Percentiles rank a stretch among this genome's conserved stretches.
phyloP scores from a whole-genome alignment of 495 filamentous ascomycete species.

The Entonaema liquescens region DNA sequence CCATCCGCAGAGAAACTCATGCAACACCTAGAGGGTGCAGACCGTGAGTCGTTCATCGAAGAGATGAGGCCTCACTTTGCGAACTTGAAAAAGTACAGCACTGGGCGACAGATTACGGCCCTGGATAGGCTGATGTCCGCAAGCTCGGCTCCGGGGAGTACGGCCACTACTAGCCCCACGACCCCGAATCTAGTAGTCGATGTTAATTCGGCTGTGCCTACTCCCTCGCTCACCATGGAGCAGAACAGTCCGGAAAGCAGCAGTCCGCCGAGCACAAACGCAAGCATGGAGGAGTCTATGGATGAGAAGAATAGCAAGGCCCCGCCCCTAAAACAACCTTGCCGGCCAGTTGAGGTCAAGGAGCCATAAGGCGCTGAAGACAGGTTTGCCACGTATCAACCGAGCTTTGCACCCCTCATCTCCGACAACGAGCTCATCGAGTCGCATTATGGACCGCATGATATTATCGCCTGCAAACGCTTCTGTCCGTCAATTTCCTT shows the following conservation, averaged over 20 bases:
- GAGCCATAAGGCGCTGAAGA: constrained; percentile 10
- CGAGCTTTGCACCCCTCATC: not conserved
- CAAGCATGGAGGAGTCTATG: constrained; percentile 56
- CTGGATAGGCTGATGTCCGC: constrained; percentile 69
- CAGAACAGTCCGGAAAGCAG: constrained; percentile 72
- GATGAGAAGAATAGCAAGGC: constrained; percentile 32
- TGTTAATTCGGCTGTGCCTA: constrained; percentile 61
- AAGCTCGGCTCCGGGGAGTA: constrained; percentile 29
- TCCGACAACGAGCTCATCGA: not conserved
- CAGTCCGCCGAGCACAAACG: constrained; percentile 66
- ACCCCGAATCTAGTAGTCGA: constrained; percentile 56
- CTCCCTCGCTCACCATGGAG: constrained; percentile 67
- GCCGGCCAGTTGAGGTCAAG: constrained; percentile 19
- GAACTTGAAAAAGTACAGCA: constrained; percentile 74
- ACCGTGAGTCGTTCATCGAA: constrained; percentile 72
- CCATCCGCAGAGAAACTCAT: constrained; percentile 76
- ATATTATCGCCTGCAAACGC: not conserved
- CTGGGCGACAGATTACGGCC: constrained; percentile 79
- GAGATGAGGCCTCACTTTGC: constrained; percentile 77
- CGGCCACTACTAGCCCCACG: constrained; percentile 31
- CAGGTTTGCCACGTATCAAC: not conserved
- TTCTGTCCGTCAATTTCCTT: constrained; percentile 10
- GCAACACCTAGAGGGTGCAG: constrained; percentile 69
- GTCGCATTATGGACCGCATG: not conserved
- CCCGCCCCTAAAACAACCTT: constrained; percentile 11